Evolutionary conservation across 1,284 basidiomycete genomes (phyloP).

Genomic region (Ceratobasidium sp.): DNA sequence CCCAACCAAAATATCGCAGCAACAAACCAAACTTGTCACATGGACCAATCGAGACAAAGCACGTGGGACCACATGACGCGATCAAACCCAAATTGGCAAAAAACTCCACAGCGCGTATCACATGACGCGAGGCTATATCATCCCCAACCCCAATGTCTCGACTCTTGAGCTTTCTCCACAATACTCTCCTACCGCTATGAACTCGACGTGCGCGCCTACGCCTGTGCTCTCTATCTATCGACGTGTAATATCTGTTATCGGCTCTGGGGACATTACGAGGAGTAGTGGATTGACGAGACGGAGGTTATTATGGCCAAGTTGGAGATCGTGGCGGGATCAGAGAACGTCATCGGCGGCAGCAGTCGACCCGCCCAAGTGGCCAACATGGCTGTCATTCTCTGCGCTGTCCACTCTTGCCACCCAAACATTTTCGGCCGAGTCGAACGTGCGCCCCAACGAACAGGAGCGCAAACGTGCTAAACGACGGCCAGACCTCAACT

Average conservation of each 20-base stretch:
- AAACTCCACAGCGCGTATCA: neutral
- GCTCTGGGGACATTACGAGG: neutral
- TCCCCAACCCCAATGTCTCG: neutral
- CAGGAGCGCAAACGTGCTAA: neutral
- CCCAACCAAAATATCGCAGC: slow-evolving; percentile 7
- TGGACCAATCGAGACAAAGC: slow-evolving; percentile 30
- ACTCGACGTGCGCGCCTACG: slow-evolving; percentile 27
- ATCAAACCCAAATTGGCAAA: slow-evolving; percentile 11
- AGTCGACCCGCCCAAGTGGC: slow-evolving; percentile 7
- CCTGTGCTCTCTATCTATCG: slow-evolving; percentile 7
- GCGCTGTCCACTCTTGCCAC: neutral
- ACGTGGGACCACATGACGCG: slow-evolving; percentile 27
- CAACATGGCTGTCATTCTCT: slow-evolving; percentile 19
- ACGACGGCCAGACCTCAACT: slow-evolving; percentile 44
- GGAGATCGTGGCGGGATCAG: neutral
- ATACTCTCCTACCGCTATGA: neutral
- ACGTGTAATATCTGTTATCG: slow-evolving; percentile 14
- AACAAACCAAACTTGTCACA: neutral
- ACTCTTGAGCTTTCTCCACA: neutral
- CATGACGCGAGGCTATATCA: slow-evolving; percentile 34
- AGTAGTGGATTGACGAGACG: neutral
- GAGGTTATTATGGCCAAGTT: slow-evolving; percentile 30
- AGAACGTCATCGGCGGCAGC: neutral
- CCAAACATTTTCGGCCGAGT: too few species aligned
- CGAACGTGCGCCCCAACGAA: slow-evolving; percentile 8